Conservation (phyloP, 1,284 basidiomycete genomes). For the Austroboletus niveus region DNA sequence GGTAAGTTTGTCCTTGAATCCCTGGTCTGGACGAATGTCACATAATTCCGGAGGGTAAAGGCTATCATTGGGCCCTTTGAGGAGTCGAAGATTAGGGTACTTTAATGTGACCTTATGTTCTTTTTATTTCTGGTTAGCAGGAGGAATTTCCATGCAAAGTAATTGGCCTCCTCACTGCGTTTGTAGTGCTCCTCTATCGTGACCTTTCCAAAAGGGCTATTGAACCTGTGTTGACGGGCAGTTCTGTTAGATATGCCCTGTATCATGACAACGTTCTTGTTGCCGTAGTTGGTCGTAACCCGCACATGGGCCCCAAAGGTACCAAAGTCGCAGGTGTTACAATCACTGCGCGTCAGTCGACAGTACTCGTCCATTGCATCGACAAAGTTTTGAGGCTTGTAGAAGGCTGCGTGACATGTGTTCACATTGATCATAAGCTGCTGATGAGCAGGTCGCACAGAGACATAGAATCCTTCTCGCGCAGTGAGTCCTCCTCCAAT, state of each 20-base stretch:
- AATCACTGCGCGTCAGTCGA: conserved; percentile 41
- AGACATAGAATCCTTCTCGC: conserved; percentile 73
- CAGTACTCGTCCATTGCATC: conserved; percentile 53
- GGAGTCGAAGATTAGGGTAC: conserved; percentile 53
- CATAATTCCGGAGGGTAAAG: conserved; percentile 69
- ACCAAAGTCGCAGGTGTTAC: conserved; percentile 29
- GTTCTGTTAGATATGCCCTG: conserved; percentile 46
- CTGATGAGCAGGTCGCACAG: conserved; percentile 67
- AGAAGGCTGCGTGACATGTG: conserved; percentile 76
- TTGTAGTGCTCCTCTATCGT: conserved; percentile 65
- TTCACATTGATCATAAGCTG: conserved; percentile 81
- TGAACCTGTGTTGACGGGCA: conserved; percentile 53
- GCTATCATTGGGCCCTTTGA: conserved; percentile 60
- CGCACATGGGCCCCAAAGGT: conserved; percentile 61
- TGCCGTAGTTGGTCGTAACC: conserved; percentile 50
- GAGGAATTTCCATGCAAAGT: neutral
- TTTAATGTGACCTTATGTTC: conserved; percentile 55
- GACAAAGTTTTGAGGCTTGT: conserved; percentile 60
- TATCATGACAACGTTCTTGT: conserved; percentile 61
- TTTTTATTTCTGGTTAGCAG: conserved; percentile 24
- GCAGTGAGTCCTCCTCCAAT: conserved; percentile 52
- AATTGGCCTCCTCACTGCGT: conserved; percentile 40
- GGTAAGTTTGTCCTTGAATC: conserved; percentile 67
- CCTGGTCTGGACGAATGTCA: conserved; percentile 65
- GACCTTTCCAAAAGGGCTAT: conserved; percentile 47